Evolutionary conservation across 768 basidiomycete genomes (phyloP), one percentile per base, ranked within the genome.

Genomic region (Kwoniella pini): DNA sequence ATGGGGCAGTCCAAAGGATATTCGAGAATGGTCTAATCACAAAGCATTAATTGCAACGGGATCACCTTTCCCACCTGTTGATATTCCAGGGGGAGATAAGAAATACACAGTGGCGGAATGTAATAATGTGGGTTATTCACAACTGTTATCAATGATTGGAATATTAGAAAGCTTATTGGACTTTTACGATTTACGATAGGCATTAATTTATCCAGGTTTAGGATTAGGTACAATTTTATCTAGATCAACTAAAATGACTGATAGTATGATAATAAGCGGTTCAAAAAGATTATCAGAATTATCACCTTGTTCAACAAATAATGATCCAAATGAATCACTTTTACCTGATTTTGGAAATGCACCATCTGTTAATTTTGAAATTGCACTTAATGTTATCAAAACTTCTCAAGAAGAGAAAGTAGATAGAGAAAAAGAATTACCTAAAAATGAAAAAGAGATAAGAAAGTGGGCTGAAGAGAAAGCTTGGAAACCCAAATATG

Each of bases 211-310:
- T 73, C 90, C 91, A 1, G 91, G 90, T 30, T 83, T 93, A 28
- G 90, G 90, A 1, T 86, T 89, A 57, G 91, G 91, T 4, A 83
- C 88, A 36, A 85, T 92, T 67, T 79, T 91, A 11, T 81, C 85
- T 10, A 80, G 86, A 60, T 85, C 88, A 0, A 81, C 83, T 4
- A 78, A 72, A 7, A 82, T 94, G 68, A 87, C 88, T 1, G 89
- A 91, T 76, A 84, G 82, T n/a, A 92, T 94, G 91, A 88, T 94
- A 11, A 64, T 91, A 39, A 88, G 88, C 2, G 91, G 88, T 9
- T 85, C 89, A 0, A 82, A 81, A 26, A 84, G 86, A 12, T 86
- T 94, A 36, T 89, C 90, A 0, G 81, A 84, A 7, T 83, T 93
- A 42, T 85, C 90, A 0, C 90, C 90, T 1, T 90, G 85, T 0